Percentiles rank a stretch among this genome's conserved stretches.
Conservation (phyloP, 208 protist species). For the Porcisia deanei region DNA sequence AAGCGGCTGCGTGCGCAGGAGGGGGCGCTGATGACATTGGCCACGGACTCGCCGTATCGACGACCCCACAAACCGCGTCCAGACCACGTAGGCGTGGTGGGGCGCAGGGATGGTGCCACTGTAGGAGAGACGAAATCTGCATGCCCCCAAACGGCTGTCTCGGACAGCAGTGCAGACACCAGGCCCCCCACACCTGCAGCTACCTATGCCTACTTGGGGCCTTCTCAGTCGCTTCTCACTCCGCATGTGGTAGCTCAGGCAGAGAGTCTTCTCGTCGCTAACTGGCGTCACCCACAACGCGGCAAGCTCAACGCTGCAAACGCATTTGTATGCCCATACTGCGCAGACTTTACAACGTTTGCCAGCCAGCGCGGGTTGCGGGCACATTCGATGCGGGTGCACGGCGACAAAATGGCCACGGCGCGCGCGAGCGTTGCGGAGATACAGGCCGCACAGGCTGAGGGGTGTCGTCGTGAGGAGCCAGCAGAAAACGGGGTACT, state of each 20-base stretch:
- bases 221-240: constrained; percentile 8
- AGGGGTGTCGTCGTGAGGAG: neutral
- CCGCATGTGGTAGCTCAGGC: constrained; percentile 21
- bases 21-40: constrained; percentile 10
- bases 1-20: constrained; percentile 52
- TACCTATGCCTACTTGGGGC: neutral
- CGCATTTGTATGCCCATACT: constrained; percentile 50
- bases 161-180: neutral
- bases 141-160: neutral
- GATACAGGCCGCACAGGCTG: neutral
- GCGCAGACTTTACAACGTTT: constrained; percentile 43
- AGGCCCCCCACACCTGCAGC: neutral
- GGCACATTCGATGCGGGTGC: constrained; percentile 41
- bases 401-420: constrained; percentile 32
- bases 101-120: neutral
- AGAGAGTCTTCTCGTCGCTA: constrained; percentile 8
- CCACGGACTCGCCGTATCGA: constrained; percentile 10
- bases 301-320: neutral
- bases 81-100: neutral
- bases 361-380: constrained; percentile 35
- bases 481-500: neutral
- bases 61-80: neutral
- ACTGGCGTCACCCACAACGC: neutral
- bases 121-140: neutral
- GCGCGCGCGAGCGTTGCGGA: neutral